Evolutionary conservation across 257 asterid species (phyloP), one percentile per base, ranked within the genome.

Genomic region (Solanum chilense): DNA sequence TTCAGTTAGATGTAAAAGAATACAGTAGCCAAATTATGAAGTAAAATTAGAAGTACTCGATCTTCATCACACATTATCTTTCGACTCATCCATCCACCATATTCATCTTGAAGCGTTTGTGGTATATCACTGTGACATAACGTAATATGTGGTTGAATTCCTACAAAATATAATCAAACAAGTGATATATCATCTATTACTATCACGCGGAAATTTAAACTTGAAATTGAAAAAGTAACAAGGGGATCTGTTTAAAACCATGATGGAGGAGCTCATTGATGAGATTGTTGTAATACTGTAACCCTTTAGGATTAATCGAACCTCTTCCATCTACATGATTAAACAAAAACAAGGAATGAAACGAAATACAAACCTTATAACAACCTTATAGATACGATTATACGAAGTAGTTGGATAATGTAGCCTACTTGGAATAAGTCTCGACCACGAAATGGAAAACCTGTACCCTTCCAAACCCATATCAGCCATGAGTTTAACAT

Each of bases 91-190:
- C 95, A 93, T 87, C 95, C 96, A 6, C 87, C 91, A 58, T 93
- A 93, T 86, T 93, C 91, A 44, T 93, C 96, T 49, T 93, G 91
- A 37, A 93, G 96, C 47, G 86, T 91, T 86, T 93, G 96, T 9
- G 98, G 97, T 14, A 83, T 69, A 93, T 93, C 98, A 35, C 85
- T 4, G 73, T 93, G 98, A 83, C 8, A 23, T 42, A 94, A 82
- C 8, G 93, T 92, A 25, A 90, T 90, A 84, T 93, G 95, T 7
- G 94, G 95, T 87, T 92, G 90, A 47, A 93, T 93, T 84, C 97
- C 98, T 94, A 89, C 81, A 83, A 33, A 76, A 4, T 7, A 16
- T 20, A 64, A 52, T 23, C 58, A 35, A 84, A 78, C 21, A 81
- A 60, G 9, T 58, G 49, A 31, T 25, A 20, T 66, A 41, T 75